phyloP scores from a whole-genome alignment of 2,329 filamentous ascomycete genomes.

The Apiospora malaysiana region DNA sequence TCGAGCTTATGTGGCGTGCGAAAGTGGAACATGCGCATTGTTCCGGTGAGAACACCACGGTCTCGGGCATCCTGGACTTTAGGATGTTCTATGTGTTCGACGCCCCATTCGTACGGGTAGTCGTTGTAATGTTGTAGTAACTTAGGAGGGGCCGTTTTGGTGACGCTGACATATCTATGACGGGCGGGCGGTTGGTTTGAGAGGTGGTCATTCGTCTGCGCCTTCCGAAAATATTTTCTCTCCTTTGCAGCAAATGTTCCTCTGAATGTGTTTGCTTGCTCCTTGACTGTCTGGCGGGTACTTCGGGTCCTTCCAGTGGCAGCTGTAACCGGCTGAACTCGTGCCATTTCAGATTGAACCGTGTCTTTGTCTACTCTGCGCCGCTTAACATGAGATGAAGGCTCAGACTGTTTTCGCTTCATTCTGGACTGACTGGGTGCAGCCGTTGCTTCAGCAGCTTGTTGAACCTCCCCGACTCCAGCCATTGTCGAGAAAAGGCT shows the following conservation, averaged over 20 bases:
- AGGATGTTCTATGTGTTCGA: background rate
- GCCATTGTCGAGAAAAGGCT: background rate
- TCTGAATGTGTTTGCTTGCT: background rate
- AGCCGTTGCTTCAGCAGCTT: background rate
- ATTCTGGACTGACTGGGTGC: background rate
- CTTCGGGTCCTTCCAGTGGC: background rate
- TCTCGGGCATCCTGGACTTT: background rate
- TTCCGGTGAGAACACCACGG: background rate
- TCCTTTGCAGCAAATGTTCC: slow-evolving; percentile 12
- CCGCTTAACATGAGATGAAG: background rate
- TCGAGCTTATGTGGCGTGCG: background rate
- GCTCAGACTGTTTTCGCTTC: background rate
- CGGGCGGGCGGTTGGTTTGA: background rate
- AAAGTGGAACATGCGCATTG: background rate
- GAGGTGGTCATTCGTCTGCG: slow-evolving; percentile 11
- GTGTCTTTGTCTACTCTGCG: background rate
- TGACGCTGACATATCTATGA: background rate
- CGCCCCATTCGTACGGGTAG: background rate
- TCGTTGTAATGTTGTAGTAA: background rate
- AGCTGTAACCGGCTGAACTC: background rate
- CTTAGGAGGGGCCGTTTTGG: background rate
- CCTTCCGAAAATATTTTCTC: background rate
- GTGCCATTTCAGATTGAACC: background rate
- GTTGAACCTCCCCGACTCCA: background rate
- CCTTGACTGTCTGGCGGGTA: background rate